Evolutionary conservation across 2,329 filamentous ascomycete genomes (phyloP).

Genomic region (Periconia sp.): DNA sequence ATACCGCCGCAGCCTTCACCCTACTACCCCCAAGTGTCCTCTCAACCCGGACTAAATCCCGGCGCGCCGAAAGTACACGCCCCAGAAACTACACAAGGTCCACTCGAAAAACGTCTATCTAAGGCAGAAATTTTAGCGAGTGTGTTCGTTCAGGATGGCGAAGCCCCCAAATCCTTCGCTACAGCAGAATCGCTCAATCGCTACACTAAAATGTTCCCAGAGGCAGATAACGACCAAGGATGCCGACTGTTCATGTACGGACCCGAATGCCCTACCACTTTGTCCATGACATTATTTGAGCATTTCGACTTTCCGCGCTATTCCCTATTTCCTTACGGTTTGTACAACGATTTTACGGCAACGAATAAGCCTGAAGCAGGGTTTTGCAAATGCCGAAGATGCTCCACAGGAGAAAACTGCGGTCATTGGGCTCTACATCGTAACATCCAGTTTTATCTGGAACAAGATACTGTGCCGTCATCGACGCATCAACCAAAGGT

Average conservation of each 20-base stretch:
- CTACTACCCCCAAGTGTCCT: neutral
- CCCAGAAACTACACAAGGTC: neutral
- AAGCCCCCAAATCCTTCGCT: neutral
- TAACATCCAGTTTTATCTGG: neutral
- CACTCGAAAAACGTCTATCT: neutral
- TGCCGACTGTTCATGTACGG: slow-evolving; percentile 3
- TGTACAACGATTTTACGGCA: neutral
- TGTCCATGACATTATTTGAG: slow-evolving; percentile 1
- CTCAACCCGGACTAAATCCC: neutral
- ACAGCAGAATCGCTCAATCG: neutral
- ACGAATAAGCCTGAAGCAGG: neutral
- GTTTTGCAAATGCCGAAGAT: slow-evolving; percentile 1
- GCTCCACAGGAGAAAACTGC: neutral
- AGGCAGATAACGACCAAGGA: slow-evolving; percentile 1
- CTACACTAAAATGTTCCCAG: slow-evolving; percentile 2
- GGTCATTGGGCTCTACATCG: neutral
- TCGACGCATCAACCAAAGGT: slow-evolving; percentile 1
- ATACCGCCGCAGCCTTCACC: neutral
- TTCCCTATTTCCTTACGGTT: slow-evolving; percentile 1
- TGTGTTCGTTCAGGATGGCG: neutral
- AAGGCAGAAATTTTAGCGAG: neutral
- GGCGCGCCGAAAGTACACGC: neutral
- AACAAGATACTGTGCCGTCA: neutral
- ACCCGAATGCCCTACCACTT: neutral
- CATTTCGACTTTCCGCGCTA: slow-evolving; percentile 3